Base-by-base conservation (phyloP, 345 rosid species). In the Xanthoceras sorbifolium region DNA sequence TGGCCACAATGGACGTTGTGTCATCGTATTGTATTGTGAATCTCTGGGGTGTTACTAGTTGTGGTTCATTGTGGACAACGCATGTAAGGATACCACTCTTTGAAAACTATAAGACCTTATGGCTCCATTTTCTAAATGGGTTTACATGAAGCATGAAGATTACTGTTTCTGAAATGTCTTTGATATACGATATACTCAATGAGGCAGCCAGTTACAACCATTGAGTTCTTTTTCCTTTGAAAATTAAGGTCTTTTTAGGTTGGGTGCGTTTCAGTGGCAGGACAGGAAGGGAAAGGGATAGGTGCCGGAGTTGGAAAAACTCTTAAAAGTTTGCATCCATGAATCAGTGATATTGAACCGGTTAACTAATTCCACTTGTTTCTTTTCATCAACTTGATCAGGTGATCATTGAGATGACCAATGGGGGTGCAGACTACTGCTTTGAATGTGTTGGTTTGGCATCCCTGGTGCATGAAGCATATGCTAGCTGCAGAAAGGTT, bases 391-490 rank as follows among this genome's bases (percentile, higher is more conserved):
- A 23, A 23, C 42, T 23, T 66, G 70, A 69, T n/a, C 82, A 84
- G 86, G 85, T 86, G 79, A 84, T 93, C 74, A 83, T 63, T n/a
- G 94, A 91, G 78, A 90, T 93, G 89, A 93, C 96, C 11, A 80
- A 66, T 72, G 94, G 91, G 20, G 94, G 96, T 42, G 98, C 98
- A 63, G 98, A 93, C 78, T 89, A 91, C 72, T 90, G 96, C 82
- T 91, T 93, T 60, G 98, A 93, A 69, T 90, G 96, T 64, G 93
- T 89, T 69, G 98, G 96, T 65, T 18, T 75, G 70, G 76, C 88
- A 69, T 84, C 87, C 48, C 50, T 91, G 71, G 90, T 90, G 74
- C 85, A 84, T 2, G 92, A 93, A 84, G 94, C 96, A 67, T 90
- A 85, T 78, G 89, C 90, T 76, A 85, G 84, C 25, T 91, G 93